phyloP scores from a whole-genome alignment of 2,329 filamentous ascomycete species.

The Monosporascus sp. region DNA sequence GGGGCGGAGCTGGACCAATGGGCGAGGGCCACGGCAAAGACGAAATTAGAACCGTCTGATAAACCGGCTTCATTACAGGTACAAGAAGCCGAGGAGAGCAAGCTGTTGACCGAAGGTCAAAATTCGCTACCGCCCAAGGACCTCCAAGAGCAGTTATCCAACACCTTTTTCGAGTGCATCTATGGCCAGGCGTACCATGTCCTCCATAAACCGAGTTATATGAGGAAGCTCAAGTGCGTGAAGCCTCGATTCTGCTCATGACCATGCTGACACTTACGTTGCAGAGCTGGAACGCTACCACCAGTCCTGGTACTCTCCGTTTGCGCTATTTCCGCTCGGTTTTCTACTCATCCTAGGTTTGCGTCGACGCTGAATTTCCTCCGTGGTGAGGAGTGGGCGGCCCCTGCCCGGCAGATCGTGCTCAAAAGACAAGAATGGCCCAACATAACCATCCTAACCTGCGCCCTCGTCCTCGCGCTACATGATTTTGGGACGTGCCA shows the following conservation, averaged over 20 bases:
- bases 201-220: conserved; percentile 94
- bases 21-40: conserved; percentile 56
- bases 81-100: conserved; percentile 67
- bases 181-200: conserved; percentile 95
- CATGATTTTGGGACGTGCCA: conserved; percentile 98
- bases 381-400: conserved; percentile 87
- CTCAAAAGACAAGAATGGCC: conserved; percentile 86
- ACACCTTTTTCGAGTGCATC: conserved; percentile 92
- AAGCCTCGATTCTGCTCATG: conserved; percentile 4
- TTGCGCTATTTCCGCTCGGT: conserved; percentile 90
- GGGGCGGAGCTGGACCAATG: conserved; percentile 74
- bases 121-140: conserved; percentile 80
- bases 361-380: conserved; percentile 74
- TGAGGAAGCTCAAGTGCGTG: conserved; percentile 71
- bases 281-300: conserved; percentile 69
- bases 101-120: conserved; percentile 72
- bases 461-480: conserved; percentile 78
- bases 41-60: conserved; percentile 40
- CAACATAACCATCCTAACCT: conserved; percentile 92
- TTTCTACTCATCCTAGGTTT: conserved; percentile 81
- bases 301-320: conserved; percentile 91
- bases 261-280: conserved; percentile 18
- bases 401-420: conserved; percentile 79
- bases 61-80: conserved; percentile 50
- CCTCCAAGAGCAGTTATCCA: conserved; percentile 86